Evolutionary conservation across 1,139 yeast species (phyloP).

Genomic region (Pichia sp.): DNA sequence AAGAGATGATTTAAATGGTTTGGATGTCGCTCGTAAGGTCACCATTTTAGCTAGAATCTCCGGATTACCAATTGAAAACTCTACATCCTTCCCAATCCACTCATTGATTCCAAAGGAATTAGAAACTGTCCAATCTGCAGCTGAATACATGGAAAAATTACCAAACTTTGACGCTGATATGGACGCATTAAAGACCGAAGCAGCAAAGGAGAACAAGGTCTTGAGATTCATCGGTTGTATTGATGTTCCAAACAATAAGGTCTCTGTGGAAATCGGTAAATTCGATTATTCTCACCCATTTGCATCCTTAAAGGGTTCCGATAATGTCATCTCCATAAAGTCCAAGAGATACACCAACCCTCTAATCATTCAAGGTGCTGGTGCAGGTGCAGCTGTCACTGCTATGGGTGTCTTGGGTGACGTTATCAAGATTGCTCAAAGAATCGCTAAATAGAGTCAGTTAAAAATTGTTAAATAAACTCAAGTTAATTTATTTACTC

Average conservation of each 20-base stretch:
- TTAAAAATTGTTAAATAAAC: not conserved
- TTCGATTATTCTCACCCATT: conserved; percentile 87
- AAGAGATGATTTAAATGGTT: conserved; percentile 95
- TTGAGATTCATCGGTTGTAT: conserved; percentile 90
- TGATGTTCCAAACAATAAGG: conserved; percentile 61
- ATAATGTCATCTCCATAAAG: conserved; percentile 87
- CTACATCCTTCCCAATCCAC: conserved; percentile 92
- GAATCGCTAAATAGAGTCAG: conserved; percentile 46
- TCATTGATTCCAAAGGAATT: conserved; percentile 84
- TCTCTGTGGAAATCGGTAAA: conserved; percentile 82
- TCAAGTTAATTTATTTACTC: too few relatives aligned
- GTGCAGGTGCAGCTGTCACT: conserved; percentile 98
- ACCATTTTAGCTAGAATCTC: conserved; percentile 91
- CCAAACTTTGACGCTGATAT: conserved; percentile 79
- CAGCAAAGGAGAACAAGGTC: conserved; percentile 78
- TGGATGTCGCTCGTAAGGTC: conserved; percentile 97
- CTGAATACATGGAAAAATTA: conserved; percentile 71
- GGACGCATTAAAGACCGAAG: conserved; percentile 70
- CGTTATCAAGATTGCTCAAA: conserved; percentile 82
- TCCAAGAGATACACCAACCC: conserved; percentile 92
- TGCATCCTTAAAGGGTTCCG: conserved; percentile 92
- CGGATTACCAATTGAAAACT: conserved; percentile 81
- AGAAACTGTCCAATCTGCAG: conserved; percentile 64
- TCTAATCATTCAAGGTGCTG: conserved; percentile 95
- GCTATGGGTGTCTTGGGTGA: conserved; percentile 98